Evolutionary conservation across 1,284 basidiomycete genomes (phyloP).

Genomic region (Melampsora larici-populina): DNA sequence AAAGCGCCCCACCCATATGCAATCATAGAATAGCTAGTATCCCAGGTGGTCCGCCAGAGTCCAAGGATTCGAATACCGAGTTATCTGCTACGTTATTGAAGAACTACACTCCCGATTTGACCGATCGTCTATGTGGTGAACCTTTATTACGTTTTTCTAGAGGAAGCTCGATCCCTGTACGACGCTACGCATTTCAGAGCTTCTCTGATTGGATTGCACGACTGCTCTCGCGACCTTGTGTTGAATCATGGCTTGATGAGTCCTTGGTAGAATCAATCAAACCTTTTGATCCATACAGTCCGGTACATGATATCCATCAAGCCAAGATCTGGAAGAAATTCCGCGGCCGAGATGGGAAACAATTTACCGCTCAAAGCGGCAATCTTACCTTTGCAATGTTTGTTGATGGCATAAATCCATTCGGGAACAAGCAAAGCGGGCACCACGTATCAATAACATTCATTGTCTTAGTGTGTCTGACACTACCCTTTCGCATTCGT

Average conservation of each 20-base stretch:
- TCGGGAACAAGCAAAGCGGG: too few relatives aligned
- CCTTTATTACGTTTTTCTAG: too few relatives aligned
- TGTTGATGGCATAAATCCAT: constrained; percentile 31
- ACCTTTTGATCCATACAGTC: background rate
- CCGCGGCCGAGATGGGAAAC: background rate
- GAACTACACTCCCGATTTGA: too few relatives aligned
- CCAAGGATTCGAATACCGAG: too few relatives aligned
- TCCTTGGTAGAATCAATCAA: background rate
- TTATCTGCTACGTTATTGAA: too few relatives aligned
- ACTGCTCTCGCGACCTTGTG: background rate
- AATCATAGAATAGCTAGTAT: too few relatives aligned
- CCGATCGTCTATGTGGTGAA: too few relatives aligned
- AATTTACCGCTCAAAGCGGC: background rate
- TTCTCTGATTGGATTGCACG: background rate
- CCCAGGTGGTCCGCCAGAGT: too few relatives aligned
- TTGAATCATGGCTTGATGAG: constrained; percentile 21
- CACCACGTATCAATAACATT: too few relatives aligned
- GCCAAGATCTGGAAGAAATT: background rate
- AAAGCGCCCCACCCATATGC: too few relatives aligned
- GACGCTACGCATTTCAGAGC: background rate
- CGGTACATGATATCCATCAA: background rate
- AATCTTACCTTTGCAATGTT: constrained; percentile 26
- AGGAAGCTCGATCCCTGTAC: background rate
- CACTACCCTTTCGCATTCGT: too few relatives aligned
- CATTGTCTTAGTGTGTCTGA: too few relatives aligned